Conservation (phyloP, 2,329 filamentous ascomycete species). For the Fusarium continuum region DNA sequence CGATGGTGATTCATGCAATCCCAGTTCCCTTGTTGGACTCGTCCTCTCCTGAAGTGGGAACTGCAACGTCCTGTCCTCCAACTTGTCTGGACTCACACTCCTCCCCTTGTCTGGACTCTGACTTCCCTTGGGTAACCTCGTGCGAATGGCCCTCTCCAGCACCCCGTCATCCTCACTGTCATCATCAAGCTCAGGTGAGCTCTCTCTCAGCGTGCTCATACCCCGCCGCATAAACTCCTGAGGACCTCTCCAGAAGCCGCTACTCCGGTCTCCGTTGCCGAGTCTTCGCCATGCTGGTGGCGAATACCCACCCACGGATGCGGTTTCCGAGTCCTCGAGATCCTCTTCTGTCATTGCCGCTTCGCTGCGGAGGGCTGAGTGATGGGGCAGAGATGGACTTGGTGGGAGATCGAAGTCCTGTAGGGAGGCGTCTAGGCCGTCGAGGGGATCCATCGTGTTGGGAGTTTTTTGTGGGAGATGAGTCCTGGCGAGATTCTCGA, state of each 20-base stretch:
- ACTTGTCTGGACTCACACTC: constrained; percentile 58
- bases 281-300: constrained; percentile 69
- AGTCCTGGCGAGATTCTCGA: constrained; percentile 17
- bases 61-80: constrained; percentile 52
- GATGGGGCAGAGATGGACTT: constrained; percentile 49
- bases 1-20: constrained; percentile 42
- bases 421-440: constrained; percentile 61
- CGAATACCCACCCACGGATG: constrained; percentile 66
- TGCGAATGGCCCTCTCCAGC: constrained; percentile 62
- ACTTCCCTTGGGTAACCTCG: constrained; percentile 64
- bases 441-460: constrained; percentile 49
- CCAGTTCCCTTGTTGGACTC: constrained; percentile 38
- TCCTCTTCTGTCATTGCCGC: constrained; percentile 48
- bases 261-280: constrained; percentile 66
- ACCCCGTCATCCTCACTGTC: constrained; percentile 53
- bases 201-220: constrained; percentile 45
- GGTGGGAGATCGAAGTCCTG: constrained; percentile 64
- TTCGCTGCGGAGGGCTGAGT: constrained; percentile 49
- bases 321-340: constrained; percentile 57
- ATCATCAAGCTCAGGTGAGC: constrained; percentile 39
- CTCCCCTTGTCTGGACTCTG: constrained; percentile 63
- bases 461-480: constrained; percentile 13
- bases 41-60: constrained; percentile 42
- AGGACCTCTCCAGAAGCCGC: constrained; percentile 66
- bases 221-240: constrained; percentile 59